Conservation (phyloP, 1,284 basidiomycete species). For the Ceratobasidium sp. region DNA sequence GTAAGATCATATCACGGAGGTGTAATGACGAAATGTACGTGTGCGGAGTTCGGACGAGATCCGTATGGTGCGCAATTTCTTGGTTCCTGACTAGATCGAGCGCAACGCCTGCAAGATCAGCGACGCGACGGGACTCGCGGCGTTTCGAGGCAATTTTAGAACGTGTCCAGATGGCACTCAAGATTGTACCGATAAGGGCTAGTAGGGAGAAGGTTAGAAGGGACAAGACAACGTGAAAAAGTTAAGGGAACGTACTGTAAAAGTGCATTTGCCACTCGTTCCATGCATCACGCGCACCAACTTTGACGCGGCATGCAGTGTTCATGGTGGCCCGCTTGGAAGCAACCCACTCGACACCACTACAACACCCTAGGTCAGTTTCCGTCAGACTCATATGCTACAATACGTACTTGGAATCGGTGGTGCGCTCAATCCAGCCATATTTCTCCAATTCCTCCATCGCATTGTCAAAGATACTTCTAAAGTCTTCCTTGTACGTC, state of each 20-base stretch:
- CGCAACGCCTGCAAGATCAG: constrained; percentile 80
- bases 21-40: constrained; percentile 90
- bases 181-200: constrained; percentile 53
- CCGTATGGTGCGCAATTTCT: constrained; percentile 85
- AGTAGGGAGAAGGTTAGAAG: constrained; percentile 51
- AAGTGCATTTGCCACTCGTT: constrained; percentile 74
- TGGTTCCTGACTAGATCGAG: constrained; percentile 86
- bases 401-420: constrained; percentile 72
- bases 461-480: constrained; percentile 82
- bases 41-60: constrained; percentile 80
- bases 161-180: constrained; percentile 58
- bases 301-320: constrained; percentile 73
- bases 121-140: constrained; percentile 76
- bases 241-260: constrained; percentile 63
- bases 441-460: constrained; percentile 83
- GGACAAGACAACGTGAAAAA: constrained; percentile 47
- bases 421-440: constrained; percentile 79
- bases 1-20: constrained; percentile 89
- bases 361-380: constrained; percentile 53
- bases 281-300: constrained; percentile 75
- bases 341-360: constrained; percentile 80
- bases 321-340: constrained; percentile 78
- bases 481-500: constrained; percentile 60
- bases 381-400: constrained; percentile 12
- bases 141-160: constrained; percentile 63